Evolutionary conservation across 352 stramenopile species (phyloP), one percentile per base, ranked within the genome.

Genomic region (Phytophthora crassamura): DNA sequence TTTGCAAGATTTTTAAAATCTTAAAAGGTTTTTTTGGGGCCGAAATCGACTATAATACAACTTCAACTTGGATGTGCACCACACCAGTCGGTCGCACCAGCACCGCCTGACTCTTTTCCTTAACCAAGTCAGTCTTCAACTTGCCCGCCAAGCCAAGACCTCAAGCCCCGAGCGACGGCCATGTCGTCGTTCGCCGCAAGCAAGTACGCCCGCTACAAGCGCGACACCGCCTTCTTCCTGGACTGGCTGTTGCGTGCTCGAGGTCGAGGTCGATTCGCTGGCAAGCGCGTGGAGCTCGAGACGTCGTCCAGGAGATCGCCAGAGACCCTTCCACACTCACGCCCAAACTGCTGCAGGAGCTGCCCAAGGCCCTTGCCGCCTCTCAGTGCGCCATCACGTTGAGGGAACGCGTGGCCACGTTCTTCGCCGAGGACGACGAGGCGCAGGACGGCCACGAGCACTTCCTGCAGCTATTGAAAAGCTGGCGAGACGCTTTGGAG

Each of bases 311-410:
- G 18, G 22, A 57, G 28, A 49, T 75, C 15, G 61, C 54, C 5
- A 20, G 12, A 3, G 15, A 51, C 20, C 49, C 43, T 1, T 45
- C 54, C 2, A 47, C 32, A 1, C 43, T 75, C 33, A 61, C 61
- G 1, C 28, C 54, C 0, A 39, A 40, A 11, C 33, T 68, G 5
- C 50, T 58, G 33, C 45, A 47, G 7, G 32, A 59, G 10, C 34
- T 71, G n/a, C 53, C 43, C 15, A 64, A 60, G 20, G 67, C 67
- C 14, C 55, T 72, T 2, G 55, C 54, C 2, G 62, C 61, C 16
- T 75, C 55, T 5, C 62, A 64, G 16, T 58, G 45, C 3, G 59
- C 66, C 5, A 70, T 70, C 53, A 59, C 43, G 12, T 41, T 74
- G 18, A 53, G 48, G 5, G 36, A 74, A 40, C 54, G 51, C 32